Percentiles rank a stretch among this genome's conserved stretches.
Conservation (phyloP, 768 basidiomycete species). For the Polyporus arcularius region DNA sequence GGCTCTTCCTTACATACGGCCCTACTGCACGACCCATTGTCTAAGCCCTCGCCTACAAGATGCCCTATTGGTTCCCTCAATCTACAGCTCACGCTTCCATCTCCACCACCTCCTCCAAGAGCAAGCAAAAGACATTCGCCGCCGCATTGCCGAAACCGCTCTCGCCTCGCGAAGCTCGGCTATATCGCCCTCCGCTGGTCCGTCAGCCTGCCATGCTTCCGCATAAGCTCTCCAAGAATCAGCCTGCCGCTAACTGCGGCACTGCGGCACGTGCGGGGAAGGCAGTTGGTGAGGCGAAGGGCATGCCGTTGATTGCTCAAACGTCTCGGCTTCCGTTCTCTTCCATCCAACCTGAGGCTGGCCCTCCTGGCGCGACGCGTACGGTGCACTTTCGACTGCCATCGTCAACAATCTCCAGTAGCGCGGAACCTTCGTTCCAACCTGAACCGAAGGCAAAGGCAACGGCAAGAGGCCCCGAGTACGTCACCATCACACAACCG, state of each 20-base stretch:
- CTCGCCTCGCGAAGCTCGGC: not conserved
- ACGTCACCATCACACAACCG: not conserved
- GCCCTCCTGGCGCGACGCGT: not conserved
- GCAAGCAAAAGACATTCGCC: not conserved
- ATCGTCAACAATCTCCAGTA: not conserved
- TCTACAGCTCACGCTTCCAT: not conserved
- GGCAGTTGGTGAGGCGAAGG: not conserved
- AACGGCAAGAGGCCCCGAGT: not conserved
- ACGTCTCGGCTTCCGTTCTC: constrained; percentile 2
- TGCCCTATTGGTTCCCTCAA: not conserved
- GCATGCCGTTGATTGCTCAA: not conserved
- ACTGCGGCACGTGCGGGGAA: not conserved
- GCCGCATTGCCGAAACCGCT: not conserved
- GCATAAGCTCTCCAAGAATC: not conserved
- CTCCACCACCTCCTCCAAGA: not conserved
- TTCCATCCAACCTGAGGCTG: constrained; percentile 6
- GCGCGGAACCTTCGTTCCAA: constrained; percentile 1
- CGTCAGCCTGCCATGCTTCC: not conserved
- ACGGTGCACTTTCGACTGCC: constrained; percentile 1
- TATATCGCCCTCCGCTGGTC: not conserved
- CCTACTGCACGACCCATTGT: not conserved
- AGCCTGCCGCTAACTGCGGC: not conserved
- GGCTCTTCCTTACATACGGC: not conserved
- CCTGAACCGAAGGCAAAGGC: not conserved
- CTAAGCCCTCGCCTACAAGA: not conserved